Evolutionary conservation across 257 asterid genomes (phyloP).

Genomic region (Leptodermis oblonga): DNA sequence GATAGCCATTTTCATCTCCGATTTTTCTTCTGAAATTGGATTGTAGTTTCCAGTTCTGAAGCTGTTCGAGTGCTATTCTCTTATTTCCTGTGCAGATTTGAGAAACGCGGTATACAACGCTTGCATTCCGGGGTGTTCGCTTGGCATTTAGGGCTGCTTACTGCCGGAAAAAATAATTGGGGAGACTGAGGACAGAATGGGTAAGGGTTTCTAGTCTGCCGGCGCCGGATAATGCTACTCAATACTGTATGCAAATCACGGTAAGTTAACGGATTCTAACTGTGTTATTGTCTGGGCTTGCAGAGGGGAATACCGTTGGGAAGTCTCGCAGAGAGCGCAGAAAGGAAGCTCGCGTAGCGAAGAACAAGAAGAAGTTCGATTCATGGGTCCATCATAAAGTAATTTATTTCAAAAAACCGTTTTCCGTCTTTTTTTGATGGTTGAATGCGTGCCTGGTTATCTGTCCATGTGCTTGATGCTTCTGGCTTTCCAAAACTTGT

Average conservation of each 20-base stretch:
- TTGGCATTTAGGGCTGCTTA: background rate
- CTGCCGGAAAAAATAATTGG: background rate
- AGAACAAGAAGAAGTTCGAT: slow-evolving; percentile 55
- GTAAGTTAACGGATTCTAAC: background rate
- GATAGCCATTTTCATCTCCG: no score
- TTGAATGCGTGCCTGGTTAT: background rate
- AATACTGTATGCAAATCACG: background rate
- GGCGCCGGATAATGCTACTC: background rate
- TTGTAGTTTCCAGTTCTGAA: background rate
- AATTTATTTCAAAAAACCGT: slow-evolving; percentile 3
- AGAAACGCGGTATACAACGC: background rate
- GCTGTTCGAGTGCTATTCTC: background rate
- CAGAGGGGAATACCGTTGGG: slow-evolving; percentile 28
- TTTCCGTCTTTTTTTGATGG: background rate
- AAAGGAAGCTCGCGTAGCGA: slow-evolving; percentile 56
- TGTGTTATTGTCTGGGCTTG: background rate
- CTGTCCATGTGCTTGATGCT: background rate
- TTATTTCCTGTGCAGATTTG: background rate
- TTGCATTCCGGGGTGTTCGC: background rate
- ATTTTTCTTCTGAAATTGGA: no score
- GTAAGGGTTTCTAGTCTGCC: background rate
- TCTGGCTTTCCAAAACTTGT: no score
- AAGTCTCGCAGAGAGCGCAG: slow-evolving; percentile 55
- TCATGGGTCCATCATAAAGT: slow-evolving; percentile 64
- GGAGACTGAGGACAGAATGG: background rate